Base-by-base conservation (phyloP, 2,329 filamentous ascomycete genomes). In the Gaeumannomyces sp. region DNA sequence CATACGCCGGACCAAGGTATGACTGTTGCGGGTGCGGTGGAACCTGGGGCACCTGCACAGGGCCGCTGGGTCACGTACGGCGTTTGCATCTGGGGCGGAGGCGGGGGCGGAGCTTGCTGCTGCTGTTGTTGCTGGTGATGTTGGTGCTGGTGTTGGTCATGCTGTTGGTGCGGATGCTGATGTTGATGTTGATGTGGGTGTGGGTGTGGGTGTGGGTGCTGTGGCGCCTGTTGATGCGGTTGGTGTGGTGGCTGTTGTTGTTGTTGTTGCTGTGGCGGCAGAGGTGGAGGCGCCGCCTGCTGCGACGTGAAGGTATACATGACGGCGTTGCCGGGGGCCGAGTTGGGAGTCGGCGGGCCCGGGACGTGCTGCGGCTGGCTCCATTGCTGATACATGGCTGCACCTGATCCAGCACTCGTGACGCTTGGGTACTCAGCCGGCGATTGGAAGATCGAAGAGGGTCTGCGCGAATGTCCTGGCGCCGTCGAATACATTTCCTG, bases 261-360 rank as follows among this genome's bases (percentile, higher is more conserved):
- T 19, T 68, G 69, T 7, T 58, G 78, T 8, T 53, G 76, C 71
- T 19, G 45, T 14, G 45, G 45, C 22, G 45, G 19, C 45, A 53
- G 19, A 22, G 45, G 45, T 19, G 45, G 45, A 53, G 19, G 45
- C 10, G 45, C 6, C 22, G 45, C 45, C 22, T n/a, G 45, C 45
- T 53, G 45, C 19, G 45, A 22, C 2, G 77, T 74, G 63, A 81
- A 83, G 1, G 80, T 70, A 67, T 84, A 85, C 67, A 84, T 72
- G 0, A 80, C 68, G 0, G 80, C 71, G 2, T 76, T 76, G 50
- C 72, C 76, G 0, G 81, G 73, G 0, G 78, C 75, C 0, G 77
- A 57, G 53, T 10, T 58, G 27, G 61, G 61, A 28, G 50, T 13
- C 29, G 28, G 59, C 4, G 29, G 59, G 14, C 59, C 59, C 13